These are phyloP conservation scores for Leccinum pellstonianum DNA, from an alignment of 768 basidiomycete genomes.

Conservation along the genomic window DNA sequence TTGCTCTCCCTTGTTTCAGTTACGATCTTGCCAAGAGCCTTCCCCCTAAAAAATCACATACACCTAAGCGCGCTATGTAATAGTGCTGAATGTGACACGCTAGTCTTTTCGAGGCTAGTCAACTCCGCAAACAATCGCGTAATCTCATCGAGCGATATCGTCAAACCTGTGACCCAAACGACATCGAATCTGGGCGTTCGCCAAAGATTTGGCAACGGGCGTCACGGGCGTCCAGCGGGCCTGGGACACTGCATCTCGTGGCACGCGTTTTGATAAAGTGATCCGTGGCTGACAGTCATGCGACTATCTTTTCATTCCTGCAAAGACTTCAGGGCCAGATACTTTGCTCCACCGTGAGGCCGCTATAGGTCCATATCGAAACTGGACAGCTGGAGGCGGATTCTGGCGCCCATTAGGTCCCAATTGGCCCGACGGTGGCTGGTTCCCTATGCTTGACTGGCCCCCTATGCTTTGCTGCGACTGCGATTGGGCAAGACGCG, in stretches of 20 bases:
- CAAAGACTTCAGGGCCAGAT: constrained; percentile 56
- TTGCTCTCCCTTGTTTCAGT: constrained; percentile 36
- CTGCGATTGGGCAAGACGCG: constrained; percentile 46
- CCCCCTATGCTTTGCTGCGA: constrained; percentile 26
- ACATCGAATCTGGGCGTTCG: constrained; percentile 7
- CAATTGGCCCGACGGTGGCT: constrained; percentile 17
- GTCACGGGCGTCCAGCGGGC: constrained; percentile 1
- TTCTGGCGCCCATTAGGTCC: constrained; percentile 26
- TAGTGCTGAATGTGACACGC: constrained; percentile 16
- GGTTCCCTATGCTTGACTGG: constrained; percentile 17
- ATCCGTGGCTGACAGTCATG: background rate
- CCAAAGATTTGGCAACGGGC: background rate
- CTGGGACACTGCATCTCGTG: constrained; percentile 6
- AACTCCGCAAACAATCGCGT: constrained; percentile 1
- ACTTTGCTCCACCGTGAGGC: constrained; percentile 72
- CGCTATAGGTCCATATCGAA: constrained; percentile 63
- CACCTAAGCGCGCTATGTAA: constrained; percentile 12
- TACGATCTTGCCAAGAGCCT: constrained; percentile 31
- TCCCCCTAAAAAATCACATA: constrained; percentile 19
- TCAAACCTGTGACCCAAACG: constrained; percentile 7
- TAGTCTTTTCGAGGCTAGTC: constrained; percentile 7
- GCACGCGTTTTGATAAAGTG: constrained; percentile 6
- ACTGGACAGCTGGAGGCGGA: constrained; percentile 19
- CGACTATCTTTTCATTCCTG: constrained; percentile 65
- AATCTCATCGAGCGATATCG: constrained; percentile 3